Evolutionary conservation across 2,329 filamentous ascomycete genomes (phyloP).

Genomic region (Ophiostoma australiae): DNA sequence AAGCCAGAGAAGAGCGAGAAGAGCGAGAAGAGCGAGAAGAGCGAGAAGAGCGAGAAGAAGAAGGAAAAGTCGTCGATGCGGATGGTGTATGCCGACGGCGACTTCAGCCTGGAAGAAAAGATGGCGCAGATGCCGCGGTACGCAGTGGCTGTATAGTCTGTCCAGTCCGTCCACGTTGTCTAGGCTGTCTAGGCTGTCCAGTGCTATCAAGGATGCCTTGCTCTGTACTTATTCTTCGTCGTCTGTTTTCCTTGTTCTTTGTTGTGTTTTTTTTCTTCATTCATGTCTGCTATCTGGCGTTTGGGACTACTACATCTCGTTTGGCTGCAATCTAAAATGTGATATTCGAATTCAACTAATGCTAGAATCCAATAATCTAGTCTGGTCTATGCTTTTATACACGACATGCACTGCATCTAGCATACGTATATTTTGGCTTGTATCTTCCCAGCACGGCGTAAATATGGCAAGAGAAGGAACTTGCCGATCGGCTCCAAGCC

Average conservation of each 20-base stretch:
- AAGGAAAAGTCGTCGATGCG: constrained; percentile 38
- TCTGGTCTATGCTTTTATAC: too few species aligned
- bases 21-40: constrained; percentile 45
- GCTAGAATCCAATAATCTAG: too few species aligned
- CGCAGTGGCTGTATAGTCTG: constrained; percentile 36
- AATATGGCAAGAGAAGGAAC: too few species aligned
- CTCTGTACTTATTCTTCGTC: not conserved
- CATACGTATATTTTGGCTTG: too few species aligned
- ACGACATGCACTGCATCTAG: too few species aligned
- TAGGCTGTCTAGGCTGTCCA: not conserved
- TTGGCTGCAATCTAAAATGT: constrained; percentile 10
- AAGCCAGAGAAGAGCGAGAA: constrained; percentile 39
- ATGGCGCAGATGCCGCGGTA: constrained; percentile 77
- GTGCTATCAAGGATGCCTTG: not conserved
- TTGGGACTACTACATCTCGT: not conserved
- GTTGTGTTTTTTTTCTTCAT: not conserved
- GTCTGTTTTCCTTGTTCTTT: not conserved
- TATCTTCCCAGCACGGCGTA: too few species aligned
- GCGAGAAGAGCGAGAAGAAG: constrained; percentile 45
- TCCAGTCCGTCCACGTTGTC: too few species aligned
- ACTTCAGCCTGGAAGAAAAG: constrained; percentile 80
- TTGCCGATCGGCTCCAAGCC: too few species aligned
- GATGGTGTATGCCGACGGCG: constrained; percentile 78
- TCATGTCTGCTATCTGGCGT: constrained; percentile 5
- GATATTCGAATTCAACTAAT: not conserved